Conservation (phyloP, 768 basidiomycete species). For the Cystofilobasidium ferigula region DNA sequence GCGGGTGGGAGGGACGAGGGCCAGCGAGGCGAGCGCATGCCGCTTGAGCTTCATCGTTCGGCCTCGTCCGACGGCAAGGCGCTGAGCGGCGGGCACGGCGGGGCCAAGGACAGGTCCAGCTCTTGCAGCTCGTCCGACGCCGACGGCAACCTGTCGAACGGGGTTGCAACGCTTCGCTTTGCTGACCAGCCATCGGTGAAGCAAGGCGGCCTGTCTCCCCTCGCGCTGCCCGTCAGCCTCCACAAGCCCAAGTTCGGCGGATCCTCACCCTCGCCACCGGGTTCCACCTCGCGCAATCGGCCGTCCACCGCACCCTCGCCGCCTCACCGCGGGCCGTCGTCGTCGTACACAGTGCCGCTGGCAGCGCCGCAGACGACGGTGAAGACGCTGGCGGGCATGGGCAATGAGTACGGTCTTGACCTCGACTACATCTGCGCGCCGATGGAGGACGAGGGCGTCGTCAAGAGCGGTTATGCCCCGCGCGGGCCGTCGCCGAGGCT, state of each 20-base stretch:
- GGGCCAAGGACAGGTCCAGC: neutral
- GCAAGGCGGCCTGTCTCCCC: neutral
- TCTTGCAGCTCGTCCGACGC: neutral
- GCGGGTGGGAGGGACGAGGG: neutral
- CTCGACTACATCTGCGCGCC: slow-evolving; percentile 3
- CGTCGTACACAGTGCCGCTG: neutral
- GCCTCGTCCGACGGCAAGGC: too few species aligned
- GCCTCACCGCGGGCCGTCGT: neutral
- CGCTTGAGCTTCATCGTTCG: too few species aligned
- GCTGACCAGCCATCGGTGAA: neutral
- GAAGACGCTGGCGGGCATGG: neutral
- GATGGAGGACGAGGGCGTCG: neutral
- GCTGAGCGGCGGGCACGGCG: neutral
- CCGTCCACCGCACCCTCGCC: neutral
- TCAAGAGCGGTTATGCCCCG: neutral
- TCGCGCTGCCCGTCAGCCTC: neutral
- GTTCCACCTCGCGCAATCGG: neutral
- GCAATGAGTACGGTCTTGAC: neutral
- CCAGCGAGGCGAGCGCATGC: too few species aligned
- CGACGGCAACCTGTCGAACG: neutral
- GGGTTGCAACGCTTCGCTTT: neutral
- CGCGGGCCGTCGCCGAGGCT: neutral
- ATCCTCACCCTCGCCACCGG: neutral
- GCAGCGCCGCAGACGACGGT: neutral
- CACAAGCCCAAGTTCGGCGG: neutral